Evolutionary conservation across 192 early-diverging fungal species (phyloP).

Genomic region (Lobosporangium transversale): DNA sequence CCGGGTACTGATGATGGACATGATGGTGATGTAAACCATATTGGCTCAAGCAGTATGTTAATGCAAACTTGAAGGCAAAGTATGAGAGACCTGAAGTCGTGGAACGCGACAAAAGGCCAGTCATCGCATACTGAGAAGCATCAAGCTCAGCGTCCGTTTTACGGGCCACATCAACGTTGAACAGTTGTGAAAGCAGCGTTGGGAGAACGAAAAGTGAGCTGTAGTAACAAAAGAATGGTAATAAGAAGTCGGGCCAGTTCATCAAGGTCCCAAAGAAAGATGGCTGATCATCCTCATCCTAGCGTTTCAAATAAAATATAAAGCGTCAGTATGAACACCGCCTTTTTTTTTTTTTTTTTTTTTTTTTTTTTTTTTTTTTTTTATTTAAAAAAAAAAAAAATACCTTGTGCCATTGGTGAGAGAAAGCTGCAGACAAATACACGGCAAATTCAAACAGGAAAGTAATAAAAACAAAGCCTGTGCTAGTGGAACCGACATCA

Average conservation of each 20-base stretch:
- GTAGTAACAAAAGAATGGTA: conserved; percentile 43
- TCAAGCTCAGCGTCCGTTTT: not conserved
- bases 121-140: not conserved
- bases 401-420: conserved; percentile 7
- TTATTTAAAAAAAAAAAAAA: not conserved
- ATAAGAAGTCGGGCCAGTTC: conserved; percentile 38
- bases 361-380: not conserved
- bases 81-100: conserved; percentile 37
- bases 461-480: conserved; percentile 32
- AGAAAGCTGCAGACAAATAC: conserved; percentile 15
- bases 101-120: conserved; percentile 18
- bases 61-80: conserved; percentile 47
- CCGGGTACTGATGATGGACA: not conserved
- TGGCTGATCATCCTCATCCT: conserved; percentile 1
- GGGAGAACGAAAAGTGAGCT: conserved; percentile 32
- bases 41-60: conserved; percentile 34
- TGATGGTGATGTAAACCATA: conserved; percentile 2
- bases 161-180: conserved; percentile 26
- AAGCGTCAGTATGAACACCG: not conserved
- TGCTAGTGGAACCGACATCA: conserved; percentile 30
- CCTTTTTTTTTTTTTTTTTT: not conserved
- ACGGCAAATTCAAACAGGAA: conserved; percentile 21
- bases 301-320: not conserved
- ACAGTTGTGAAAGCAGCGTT: conserved; percentile 38
- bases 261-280: conserved; percentile 18